phyloP scores from a whole-genome alignment of 495 filamentous ascomycete genomes.

The Annulohypoxylon moriforme region DNA sequence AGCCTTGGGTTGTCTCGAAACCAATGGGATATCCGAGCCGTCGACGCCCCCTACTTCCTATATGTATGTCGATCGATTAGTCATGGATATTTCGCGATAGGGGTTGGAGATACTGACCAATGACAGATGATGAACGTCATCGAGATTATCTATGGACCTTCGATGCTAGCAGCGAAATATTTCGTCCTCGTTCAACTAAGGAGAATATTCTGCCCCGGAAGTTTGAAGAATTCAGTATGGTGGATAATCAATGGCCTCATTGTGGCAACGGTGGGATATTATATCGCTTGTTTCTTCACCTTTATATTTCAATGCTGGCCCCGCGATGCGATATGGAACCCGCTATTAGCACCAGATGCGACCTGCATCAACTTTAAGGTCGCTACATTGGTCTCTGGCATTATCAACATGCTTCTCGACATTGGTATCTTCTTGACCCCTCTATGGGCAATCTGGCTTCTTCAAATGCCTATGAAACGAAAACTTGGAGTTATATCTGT shows the following conservation, averaged over 20 bases:
- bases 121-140: neutral
- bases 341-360: neutral
- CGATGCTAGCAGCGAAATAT: neutral
- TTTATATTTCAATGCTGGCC: constrained; percentile 4
- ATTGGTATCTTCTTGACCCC: neutral
- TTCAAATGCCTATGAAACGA: constrained; percentile 1
- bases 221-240: constrained; percentile 1
- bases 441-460: neutral
- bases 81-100: neutral
- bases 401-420: constrained; percentile 1
- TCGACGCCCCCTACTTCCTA: neutral
- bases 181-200: neutral
- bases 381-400: neutral
- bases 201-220: neutral
- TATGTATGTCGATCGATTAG: neutral
- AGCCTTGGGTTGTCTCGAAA: neutral
- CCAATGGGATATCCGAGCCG: constrained; percentile 4
- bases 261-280: neutral
- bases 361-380: constrained; percentile 1
- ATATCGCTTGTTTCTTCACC: neutral
- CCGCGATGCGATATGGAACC: neutral
- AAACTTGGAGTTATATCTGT: constrained; percentile 3
- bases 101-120: neutral
- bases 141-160: constrained; percentile 1
- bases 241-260: neutral